These are phyloP conservation scores for Symmetrospora coprosmae DNA, from an alignment of 768 basidiomycete species.

Conservation along the genomic window DNA sequence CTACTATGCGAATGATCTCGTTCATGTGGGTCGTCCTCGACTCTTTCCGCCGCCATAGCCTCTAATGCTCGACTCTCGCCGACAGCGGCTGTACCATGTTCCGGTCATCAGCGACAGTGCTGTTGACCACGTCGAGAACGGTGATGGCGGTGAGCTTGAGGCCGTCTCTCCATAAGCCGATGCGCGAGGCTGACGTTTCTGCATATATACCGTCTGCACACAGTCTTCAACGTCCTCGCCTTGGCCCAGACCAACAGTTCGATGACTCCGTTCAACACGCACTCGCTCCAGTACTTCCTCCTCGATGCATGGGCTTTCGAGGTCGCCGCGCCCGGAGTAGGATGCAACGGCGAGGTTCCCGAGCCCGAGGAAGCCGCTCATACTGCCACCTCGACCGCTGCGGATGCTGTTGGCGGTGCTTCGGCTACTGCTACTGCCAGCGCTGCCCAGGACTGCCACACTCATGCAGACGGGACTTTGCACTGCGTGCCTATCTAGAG, in stretches of 20 bases:
- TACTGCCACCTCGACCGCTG: constrained; percentile 7
- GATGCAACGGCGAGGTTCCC: constrained; percentile 28
- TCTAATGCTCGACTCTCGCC: no score
- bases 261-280: constrained; percentile 33
- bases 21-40: no score
- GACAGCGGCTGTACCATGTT: constrained; percentile 37
- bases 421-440: constrained; percentile 24
- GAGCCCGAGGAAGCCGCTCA: no score
- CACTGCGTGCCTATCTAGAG: no score
- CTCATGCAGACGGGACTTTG: background rate
- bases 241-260: constrained; percentile 33
- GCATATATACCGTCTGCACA: no score
- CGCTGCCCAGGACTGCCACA: constrained; percentile 16
- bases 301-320: constrained; percentile 31
- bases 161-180: no score
- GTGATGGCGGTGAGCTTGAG: constrained; percentile 33
- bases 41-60: no score
- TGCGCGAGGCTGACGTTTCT: no score
- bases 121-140: constrained; percentile 33
- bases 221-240: no score
- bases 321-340: constrained; percentile 32
- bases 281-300: constrained; percentile 34
- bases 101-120: constrained; percentile 31
- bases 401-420: no score
- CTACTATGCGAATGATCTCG: no score